Evolutionary conservation across 2,329 filamentous ascomycete species (phyloP).

Genomic region (Dryadomyces quercus-mongolicae): DNA sequence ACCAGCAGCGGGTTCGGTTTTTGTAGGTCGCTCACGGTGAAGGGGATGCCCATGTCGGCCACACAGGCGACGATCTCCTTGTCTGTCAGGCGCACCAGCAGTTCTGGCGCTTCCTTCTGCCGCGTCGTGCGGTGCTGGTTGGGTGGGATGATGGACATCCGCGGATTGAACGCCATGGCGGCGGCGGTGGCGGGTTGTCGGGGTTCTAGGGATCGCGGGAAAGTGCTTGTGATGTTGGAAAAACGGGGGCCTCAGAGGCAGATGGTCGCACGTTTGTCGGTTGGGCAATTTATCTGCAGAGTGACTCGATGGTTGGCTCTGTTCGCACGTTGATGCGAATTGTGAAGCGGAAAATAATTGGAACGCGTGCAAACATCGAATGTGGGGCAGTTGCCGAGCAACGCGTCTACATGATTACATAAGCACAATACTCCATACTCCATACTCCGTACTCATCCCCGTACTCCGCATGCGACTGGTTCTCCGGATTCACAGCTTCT

Average conservation of each 20-base stretch:
- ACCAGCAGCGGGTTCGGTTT: slow-evolving; percentile 92
- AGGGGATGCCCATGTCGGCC: slow-evolving; percentile 87
- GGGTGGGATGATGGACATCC: slow-evolving; percentile 48
- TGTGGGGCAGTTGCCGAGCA: slow-evolving; percentile 12
- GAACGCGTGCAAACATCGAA: not conserved
- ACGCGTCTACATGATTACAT: not conserved
- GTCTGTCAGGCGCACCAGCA: slow-evolving; percentile 50
- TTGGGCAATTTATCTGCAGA: too few relatives aligned
- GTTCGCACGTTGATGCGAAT: too few relatives aligned
- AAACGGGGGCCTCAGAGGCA: too few relatives aligned
- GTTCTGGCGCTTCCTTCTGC: slow-evolving; percentile 47
- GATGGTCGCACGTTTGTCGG: too few relatives aligned
- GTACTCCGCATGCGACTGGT: too few relatives aligned
- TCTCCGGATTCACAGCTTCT: too few relatives aligned
- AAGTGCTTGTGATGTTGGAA: too few relatives aligned
- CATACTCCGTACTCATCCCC: too few relatives aligned
- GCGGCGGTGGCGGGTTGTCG: not conserved
- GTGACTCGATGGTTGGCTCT: too few relatives aligned
- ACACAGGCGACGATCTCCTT: slow-evolving; percentile 93
- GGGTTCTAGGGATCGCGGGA: not conserved
- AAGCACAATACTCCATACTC: too few relatives aligned
- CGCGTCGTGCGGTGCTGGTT: slow-evolving; percentile 36
- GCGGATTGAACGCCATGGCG: slow-evolving; percentile 45
- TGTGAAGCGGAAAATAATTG: not conserved
- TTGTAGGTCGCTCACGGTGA: slow-evolving; percentile 73